Conservation (phyloP, 73 alveolate genomes). For the Strombidium stylifer region DNA sequence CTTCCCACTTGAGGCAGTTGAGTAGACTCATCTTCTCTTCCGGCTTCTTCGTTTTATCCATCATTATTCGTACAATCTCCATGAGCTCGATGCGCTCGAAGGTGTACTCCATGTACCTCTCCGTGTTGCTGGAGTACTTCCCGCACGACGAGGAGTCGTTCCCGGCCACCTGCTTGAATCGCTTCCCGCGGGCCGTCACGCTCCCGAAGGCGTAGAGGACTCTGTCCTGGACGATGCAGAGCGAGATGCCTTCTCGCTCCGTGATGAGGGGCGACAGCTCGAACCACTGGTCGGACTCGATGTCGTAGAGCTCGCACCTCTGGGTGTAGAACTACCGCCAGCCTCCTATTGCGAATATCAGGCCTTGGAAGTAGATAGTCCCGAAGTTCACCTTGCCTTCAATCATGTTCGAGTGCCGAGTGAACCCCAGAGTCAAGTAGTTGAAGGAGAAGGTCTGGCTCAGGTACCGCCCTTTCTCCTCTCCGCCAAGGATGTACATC, state of each 20-base stretch:
- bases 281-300: conserved; percentile 7
- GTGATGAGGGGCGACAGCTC: background rate
- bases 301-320: conserved; percentile 14
- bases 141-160: too few species aligned
- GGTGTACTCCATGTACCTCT: conserved; percentile 7
- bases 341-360: conserved; percentile 17
- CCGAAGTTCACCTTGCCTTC: conserved; percentile 25
- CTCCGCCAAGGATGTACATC: conserved; percentile 34
- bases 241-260: conserved; percentile 33
- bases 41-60: too few species aligned
- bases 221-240: conserved; percentile 14
- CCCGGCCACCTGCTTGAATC: too few species aligned
- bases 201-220: conserved; percentile 29
- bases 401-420: conserved; percentile 5
- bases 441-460: conserved; percentile 7
- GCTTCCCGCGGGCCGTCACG: conserved; percentile 18
- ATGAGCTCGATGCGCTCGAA: conserved; percentile 19
- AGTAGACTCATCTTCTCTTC: too few species aligned
- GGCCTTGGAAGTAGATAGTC: conserved; percentile 4
- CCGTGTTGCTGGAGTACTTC: background rate
- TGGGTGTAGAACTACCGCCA: conserved; percentile 19
- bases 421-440: background rate
- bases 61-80: background rate
- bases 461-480: conserved; percentile 18
- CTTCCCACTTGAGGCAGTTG: conserved; percentile 14